Base-by-base conservation (phyloP, 768 basidiomycete species). In the Mycena epipterygia region DNA sequence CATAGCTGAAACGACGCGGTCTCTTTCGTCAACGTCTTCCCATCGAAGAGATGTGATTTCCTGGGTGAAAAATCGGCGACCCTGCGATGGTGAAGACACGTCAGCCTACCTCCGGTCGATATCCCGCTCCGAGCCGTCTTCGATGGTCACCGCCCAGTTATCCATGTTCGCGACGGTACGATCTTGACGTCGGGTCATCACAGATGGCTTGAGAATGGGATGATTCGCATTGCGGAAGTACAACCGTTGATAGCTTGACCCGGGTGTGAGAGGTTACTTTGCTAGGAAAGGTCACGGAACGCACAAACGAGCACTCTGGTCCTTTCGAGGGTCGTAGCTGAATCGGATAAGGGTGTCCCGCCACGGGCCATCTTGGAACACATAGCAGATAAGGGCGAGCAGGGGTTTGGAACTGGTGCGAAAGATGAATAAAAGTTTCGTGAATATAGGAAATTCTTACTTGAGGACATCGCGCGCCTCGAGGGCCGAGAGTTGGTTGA, bases 311-410 rank as follows among this genome's bases (percentile, higher is more conserved):
- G 95, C 91, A 56, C 85, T 82, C 3, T 87, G 85, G 70, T 94
- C 88, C 74, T 87, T 88, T 44, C 97, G 86, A 12, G 98, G 98
- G 76, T 99, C 98, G 76, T 96, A 99, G 16, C 92, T 90, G 66
- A 96, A 92, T 51, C 90, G 89, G 39, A 98, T 87, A 57, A 96
- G 86, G 17, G 94, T 93, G 74, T 98, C 97, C 44, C 95, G 87
- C 92, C 94, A 99, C 3, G 97, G 96, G 0, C 98, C 98, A 73
- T 98, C 97, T 73, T 92, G 89, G 77, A 98, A 97, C 12, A 94
- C 92, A 76, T 97, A 99, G 63, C 91, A 92, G 5, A 93, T 89
- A 7, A 94, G 81, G 4, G 96, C 93, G 21, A 97, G 87, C 19
- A 96, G 85, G 8, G 90, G 81, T 77, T 97, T 97, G 16, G 94